phyloP scores from a whole-genome alignment of 176 grass and related monocot species.

The Elaeis guineensis region DNA sequence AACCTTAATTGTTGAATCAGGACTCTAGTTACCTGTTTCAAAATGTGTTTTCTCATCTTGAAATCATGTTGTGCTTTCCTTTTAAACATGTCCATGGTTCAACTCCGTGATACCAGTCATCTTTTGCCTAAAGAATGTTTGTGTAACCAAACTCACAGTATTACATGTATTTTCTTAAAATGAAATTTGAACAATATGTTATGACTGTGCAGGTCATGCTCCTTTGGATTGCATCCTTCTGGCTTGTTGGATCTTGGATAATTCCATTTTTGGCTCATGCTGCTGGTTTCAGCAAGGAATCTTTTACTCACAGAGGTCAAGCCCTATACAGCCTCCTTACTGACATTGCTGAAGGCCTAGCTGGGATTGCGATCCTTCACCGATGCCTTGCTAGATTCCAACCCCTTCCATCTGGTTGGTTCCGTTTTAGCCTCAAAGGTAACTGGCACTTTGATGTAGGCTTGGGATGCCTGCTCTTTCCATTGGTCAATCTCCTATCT shows the following conservation, averaged over 20 bases:
- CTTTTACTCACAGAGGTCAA: slow-evolving; percentile 83
- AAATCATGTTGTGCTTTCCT: too few species aligned
- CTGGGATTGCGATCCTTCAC: slow-evolving; percentile 87
- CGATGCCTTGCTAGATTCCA: slow-evolving; percentile 80
- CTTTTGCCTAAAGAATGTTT: too few species aligned
- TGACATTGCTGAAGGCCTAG: slow-evolving; percentile 72
- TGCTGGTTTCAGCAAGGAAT: slow-evolving; percentile 84
- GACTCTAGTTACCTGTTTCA: too few species aligned
- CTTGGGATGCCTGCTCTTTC: slow-evolving; percentile 66
- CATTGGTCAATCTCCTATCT: slow-evolving; percentile 81
- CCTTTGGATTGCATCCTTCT: slow-evolving; percentile 90
- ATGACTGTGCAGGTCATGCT: slow-evolving; percentile 69
- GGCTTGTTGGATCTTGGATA: slow-evolving; percentile 98
- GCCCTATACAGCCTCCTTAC: slow-evolving; percentile 90
- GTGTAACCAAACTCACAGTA: not conserved
- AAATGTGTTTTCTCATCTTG: too few species aligned
- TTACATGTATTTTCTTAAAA: not conserved
- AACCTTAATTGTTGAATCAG: too few species aligned
- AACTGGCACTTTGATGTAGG: slow-evolving; percentile 74
- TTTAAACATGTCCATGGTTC: too few species aligned
- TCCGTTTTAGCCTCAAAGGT: slow-evolving; percentile 67
- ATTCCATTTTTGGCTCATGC: slow-evolving; percentile 87
- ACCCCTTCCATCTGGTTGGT: slow-evolving; percentile 84
- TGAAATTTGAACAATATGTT: not conserved
- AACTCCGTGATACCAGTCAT: too few species aligned